Conservation (phyloP, 2,329 filamentous ascomycete species). For the Lojkania enalia region DNA sequence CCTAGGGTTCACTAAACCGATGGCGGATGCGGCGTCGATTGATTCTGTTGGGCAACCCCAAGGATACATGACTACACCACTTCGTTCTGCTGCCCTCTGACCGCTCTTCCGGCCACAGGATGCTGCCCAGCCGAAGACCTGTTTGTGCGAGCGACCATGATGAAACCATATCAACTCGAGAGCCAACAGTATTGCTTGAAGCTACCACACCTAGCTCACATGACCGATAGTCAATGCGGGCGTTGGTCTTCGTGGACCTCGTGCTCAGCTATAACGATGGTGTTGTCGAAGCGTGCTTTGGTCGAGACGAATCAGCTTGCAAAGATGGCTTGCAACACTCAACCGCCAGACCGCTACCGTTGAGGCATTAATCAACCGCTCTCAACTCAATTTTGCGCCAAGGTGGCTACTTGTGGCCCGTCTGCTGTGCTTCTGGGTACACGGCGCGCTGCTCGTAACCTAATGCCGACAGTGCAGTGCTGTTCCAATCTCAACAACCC, state of each 20-base stretch:
- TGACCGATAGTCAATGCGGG: slow-evolving; percentile 39
- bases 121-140: slow-evolving; percentile 18
- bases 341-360: slow-evolving; percentile 28
- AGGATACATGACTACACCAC: slow-evolving; percentile 14
- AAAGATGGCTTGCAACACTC: slow-evolving; percentile 24
- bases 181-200: slow-evolving; percentile 32
- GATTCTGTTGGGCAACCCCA: slow-evolving; percentile 21
- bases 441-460: slow-evolving; percentile 11
- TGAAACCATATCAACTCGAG: slow-evolving; percentile 29
- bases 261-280: slow-evolving; percentile 30
- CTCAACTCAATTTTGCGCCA: slow-evolving; percentile 25
- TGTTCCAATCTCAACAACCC: slow-evolving; percentile 23
- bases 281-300: slow-evolving; percentile 21
- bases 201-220: slow-evolving; percentile 36
- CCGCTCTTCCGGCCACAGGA: slow-evolving; percentile 30
- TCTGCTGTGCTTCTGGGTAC: slow-evolving; percentile 16
- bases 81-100: slow-evolving; percentile 18
- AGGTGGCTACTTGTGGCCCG: slow-evolving; percentile 16
- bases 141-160: slow-evolving; percentile 20
- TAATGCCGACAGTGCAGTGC: slow-evolving; percentile 13
- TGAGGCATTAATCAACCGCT: slow-evolving; percentile 27
- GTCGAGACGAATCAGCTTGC: slow-evolving; percentile 35
- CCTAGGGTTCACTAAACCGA: slow-evolving; percentile 5
- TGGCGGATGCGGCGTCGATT: slow-evolving; percentile 21
- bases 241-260: slow-evolving; percentile 23